Conservation (phyloP, 2,329 filamentous ascomycete genomes). For the Atkinsonella texensis region DNA sequence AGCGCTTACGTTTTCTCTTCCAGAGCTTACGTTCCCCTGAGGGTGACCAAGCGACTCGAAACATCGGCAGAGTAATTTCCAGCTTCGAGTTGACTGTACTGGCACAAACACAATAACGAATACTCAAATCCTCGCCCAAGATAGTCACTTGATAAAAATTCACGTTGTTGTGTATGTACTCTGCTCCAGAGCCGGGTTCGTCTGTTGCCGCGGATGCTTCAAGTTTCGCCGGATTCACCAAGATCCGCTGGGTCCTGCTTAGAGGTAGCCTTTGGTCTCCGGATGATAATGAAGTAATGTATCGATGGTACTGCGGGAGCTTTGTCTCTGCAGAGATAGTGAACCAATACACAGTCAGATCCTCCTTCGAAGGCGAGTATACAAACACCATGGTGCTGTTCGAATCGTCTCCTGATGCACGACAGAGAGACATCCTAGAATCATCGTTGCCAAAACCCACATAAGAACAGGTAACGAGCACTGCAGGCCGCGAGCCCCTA, state of each 20-base stretch:
- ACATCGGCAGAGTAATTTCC: slow-evolving; percentile 17
- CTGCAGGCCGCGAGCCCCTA: slow-evolving; percentile 8
- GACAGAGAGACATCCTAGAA: slow-evolving; percentile 19
- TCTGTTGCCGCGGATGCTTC: slow-evolving; percentile 1
- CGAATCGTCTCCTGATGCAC: slow-evolving; percentile 11
- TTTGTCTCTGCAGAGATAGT: slow-evolving; percentile 10
- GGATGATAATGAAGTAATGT: slow-evolving; percentile 18
- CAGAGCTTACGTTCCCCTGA: slow-evolving; percentile 14
- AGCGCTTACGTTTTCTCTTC: slow-evolving; percentile 17
- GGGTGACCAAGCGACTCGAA: slow-evolving; percentile 15
- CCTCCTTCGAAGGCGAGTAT: slow-evolving; percentile 19
- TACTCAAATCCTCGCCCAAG: slow-evolving; percentile 28
- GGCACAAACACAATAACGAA: slow-evolving; percentile 28
- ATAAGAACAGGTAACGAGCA: slow-evolving; percentile 20
- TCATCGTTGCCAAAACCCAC: slow-evolving; percentile 14
- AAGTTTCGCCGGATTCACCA: slow-evolving; percentile 17
- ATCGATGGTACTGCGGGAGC: slow-evolving; percentile 26
- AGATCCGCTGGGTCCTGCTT: slow-evolving; percentile 14
- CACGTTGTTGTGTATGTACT: slow-evolving; percentile 21
- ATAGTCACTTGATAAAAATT: slow-evolving; percentile 36
- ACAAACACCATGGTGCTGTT: slow-evolving; percentile 20
- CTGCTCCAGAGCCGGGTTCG: slow-evolving; percentile 14
- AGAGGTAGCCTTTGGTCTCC: slow-evolving; percentile 2
- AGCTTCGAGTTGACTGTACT: slow-evolving; percentile 14
- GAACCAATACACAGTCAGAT: slow-evolving; percentile 26